Conservation (phyloP, 2,329 filamentous ascomycete species). For the Neurospora sp. region DNA sequence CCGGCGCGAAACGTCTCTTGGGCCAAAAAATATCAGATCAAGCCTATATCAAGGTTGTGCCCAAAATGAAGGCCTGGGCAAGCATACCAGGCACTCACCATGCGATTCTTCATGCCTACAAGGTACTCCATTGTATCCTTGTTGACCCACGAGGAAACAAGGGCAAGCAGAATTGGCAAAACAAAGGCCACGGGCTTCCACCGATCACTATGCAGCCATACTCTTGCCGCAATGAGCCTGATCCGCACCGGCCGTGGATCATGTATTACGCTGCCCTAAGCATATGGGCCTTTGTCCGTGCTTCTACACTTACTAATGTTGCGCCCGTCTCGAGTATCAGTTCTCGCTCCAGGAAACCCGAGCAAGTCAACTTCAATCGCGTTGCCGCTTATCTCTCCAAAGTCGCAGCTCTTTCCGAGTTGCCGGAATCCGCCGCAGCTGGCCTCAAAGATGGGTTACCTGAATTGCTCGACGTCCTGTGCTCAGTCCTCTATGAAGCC, state of each 20-base stretch:
- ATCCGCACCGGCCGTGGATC: slow-evolving; percentile 83
- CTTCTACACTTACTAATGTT: slow-evolving; percentile 22
- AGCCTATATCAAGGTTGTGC: slow-evolving; percentile 63
- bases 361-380: slow-evolving; percentile 21
- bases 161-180: neutral
- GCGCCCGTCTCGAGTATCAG: slow-evolving; percentile 35
- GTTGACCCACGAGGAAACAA: slow-evolving; percentile 35
- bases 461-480: slow-evolving; percentile 34
- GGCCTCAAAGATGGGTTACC: slow-evolving; percentile 49
- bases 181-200: slow-evolving; percentile 18
- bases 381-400: slow-evolving; percentile 42
- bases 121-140: slow-evolving; percentile 68
- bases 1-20: slow-evolving; percentile 65
- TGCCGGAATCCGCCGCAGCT: slow-evolving; percentile 56
- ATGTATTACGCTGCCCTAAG: slow-evolving; percentile 79
- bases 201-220: slow-evolving; percentile 42
- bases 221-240: slow-evolving; percentile 64
- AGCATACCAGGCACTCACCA: slow-evolving; percentile 64
- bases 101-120: slow-evolving; percentile 74
- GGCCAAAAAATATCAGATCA: slow-evolving; percentile 67
- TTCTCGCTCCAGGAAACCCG: slow-evolving; percentile 32
- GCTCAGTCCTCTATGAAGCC: slow-evolving; percentile 32
- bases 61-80: slow-evolving; percentile 73
- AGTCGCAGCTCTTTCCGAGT: slow-evolving; percentile 58
- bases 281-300: slow-evolving; percentile 81